These are phyloP conservation scores for Helotiales sp. DNA, from an alignment of 2,329 filamentous ascomycete genomes.

Conservation along the genomic window DNA sequence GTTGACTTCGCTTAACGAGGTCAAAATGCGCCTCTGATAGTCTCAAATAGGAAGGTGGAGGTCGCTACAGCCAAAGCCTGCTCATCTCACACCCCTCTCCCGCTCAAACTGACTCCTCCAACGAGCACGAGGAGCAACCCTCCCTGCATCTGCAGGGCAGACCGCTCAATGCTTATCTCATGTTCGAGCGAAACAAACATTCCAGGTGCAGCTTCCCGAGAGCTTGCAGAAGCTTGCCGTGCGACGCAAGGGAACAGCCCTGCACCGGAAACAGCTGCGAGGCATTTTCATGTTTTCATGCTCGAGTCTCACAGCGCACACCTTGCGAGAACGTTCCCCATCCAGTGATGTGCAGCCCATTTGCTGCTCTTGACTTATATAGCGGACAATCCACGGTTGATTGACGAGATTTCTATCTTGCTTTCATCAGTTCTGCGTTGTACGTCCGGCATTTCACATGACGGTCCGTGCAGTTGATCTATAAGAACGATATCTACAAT, in stretches of 20 bases:
- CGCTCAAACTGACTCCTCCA: background rate
- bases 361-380: background rate
- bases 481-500: background rate
- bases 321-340: background rate
- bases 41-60: no score
- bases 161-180: constrained; percentile 3
- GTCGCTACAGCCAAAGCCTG: no score
- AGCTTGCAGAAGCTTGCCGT: background rate
- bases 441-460: background rate
- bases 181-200: background rate
- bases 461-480: background rate
- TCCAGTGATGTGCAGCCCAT: background rate
- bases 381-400: background rate
- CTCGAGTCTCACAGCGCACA: background rate
- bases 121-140: background rate
- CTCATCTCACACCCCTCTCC: background rate
- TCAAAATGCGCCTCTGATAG: no score
- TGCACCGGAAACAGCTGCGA: background rate
- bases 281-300: constrained; percentile 1
- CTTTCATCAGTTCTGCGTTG: background rate
- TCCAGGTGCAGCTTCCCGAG: background rate
- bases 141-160: background rate
- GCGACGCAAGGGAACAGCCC: background rate
- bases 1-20: no score
- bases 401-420: background rate